These are phyloP conservation scores for Mucor mucedo DNA, from an alignment of 371 early-diverging fungal species.

Conservation along the genomic window DNA sequence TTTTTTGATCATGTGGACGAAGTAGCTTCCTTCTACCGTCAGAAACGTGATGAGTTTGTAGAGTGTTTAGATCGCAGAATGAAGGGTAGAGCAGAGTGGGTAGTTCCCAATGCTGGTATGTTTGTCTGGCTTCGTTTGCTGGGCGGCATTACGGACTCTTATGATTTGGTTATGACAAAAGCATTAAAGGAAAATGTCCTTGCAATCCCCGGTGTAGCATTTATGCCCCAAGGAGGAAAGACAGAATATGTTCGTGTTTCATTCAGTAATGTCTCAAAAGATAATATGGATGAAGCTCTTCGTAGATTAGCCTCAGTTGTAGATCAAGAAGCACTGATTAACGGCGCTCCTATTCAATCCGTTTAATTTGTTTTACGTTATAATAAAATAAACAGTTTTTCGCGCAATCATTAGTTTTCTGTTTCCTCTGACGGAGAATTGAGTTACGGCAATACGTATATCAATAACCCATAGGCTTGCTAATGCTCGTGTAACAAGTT, in stretches of 20 bases:
- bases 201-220: constrained; percentile 72
- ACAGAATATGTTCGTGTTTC: constrained; percentile 61
- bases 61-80: constrained; percentile 58
- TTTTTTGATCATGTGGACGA: constrained; percentile 66
- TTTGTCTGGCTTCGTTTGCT: constrained; percentile 82
- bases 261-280: constrained; percentile 64
- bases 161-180: constrained; percentile 64
- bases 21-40: constrained; percentile 65
- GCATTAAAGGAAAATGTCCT: constrained; percentile 74
- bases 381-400: too few species aligned
- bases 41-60: constrained; percentile 70
- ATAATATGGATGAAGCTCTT: constrained; percentile 69
- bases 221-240: constrained; percentile 28
- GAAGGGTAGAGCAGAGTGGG: constrained; percentile 70
- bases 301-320: constrained; percentile 56
- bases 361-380: too few species aligned
- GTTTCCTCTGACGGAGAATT: too few species aligned
- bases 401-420: too few species aligned
- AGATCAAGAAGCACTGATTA: constrained; percentile 20
- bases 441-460: too few species aligned
- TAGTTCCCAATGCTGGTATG: constrained; percentile 76
- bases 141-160: constrained; percentile 65
- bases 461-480: too few species aligned
- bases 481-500: too few species aligned
- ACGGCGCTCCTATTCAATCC: neutral